Conservation (phyloP, 768 basidiomycete species). For the Phaeotremella skinneri region DNA sequence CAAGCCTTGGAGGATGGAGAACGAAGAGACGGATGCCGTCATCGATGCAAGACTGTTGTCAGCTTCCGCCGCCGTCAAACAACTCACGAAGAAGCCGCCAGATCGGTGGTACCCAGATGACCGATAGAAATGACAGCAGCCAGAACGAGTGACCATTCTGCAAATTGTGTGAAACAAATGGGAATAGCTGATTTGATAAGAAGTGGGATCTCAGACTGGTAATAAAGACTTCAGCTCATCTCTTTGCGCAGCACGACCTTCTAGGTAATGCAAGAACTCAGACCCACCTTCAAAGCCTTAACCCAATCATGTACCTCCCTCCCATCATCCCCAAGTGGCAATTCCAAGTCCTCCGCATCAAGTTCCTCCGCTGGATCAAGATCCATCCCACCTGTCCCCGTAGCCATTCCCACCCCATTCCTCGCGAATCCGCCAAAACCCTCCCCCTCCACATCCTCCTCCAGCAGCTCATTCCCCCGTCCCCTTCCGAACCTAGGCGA, state of each 20-base stretch:
- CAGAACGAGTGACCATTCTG: conserved; percentile 79
- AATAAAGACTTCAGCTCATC: background rate
- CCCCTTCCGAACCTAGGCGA: conserved; percentile 38
- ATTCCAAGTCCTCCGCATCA: conserved; percentile 43
- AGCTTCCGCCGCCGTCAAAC: conserved; percentile 9
- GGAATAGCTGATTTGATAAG: conserved; percentile 38
- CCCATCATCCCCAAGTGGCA: conserved; percentile 41
- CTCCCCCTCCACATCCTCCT: conserved; percentile 32
- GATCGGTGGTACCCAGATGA: conserved; percentile 81
- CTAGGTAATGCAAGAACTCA: background rate
- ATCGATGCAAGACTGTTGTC: conserved; percentile 46
- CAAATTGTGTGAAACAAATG: conserved; percentile 44
- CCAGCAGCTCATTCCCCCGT: conserved; percentile 33
- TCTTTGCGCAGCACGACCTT: background rate
- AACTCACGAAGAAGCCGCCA: conserved; percentile 69
- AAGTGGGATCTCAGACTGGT: conserved; percentile 42
- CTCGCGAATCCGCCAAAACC: conserved; percentile 29
- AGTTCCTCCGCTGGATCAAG: conserved; percentile 49
- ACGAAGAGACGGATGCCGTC: conserved; percentile 61
- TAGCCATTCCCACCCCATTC: conserved; percentile 24
- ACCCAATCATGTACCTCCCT: conserved; percentile 36
- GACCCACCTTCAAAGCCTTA: conserved; percentile 38
- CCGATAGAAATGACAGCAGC: conserved; percentile 83
- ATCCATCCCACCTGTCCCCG: conserved; percentile 34
- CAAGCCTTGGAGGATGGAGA: conserved; percentile 78